Evolutionary conservation across 129 eudicot genomes (phyloP), one percentile per base, ranked within the genome.

Genomic region (Flaveria linearis): DNA sequence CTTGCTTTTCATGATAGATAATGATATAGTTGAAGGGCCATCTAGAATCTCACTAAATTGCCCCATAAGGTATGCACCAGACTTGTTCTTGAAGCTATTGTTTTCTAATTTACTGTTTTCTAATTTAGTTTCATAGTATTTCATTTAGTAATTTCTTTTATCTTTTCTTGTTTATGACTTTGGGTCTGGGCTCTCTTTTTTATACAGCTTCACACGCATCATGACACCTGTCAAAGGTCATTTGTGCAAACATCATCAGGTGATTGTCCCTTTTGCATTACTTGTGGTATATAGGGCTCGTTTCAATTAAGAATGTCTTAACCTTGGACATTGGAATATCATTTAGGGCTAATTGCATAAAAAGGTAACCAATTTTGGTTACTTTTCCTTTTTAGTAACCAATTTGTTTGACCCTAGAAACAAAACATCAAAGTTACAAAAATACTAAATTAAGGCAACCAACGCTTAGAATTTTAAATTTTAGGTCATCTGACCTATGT

Each of bases 181-280:
- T 68, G 76, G 70, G 56, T 66, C 66, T 53, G 58, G 60, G 64
- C 68, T 67, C 36, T 74, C 45, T 26, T 12, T 72, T 79, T 75
- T 36, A 51, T 71, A 69, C 85, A 92, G 97, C 80, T 87, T 89
- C 73, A 86, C 25, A 71, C 91, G 93, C 28, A 88, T 92, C 49
- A 77, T 68, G 43, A 87, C 89, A 60, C 97, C 97, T 55, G 93
- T 84, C 28, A 92, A 92, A 86, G 97, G 97, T 62, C 86, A 81
- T 56, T 76, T 78, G 23, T 92, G 97, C 85, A 92, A 92, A 23
- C 97, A 92, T 81, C 80, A 75, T 79, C 96, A 89, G 90, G 97
- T 83, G 57, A 85, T 70, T 78, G 74, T 63, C 53, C 25, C 58
- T 50, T 3, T 6, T 49, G 69, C 13, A 26, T 56, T 56, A 45